A percentile compares a stretch with the other conserved stretches of the same genome.
These are phyloP conservation scores for Rhizopus stolonifer DNA, from an alignment of 371 early-diverging fungal species.

Conservation along the genomic window DNA sequence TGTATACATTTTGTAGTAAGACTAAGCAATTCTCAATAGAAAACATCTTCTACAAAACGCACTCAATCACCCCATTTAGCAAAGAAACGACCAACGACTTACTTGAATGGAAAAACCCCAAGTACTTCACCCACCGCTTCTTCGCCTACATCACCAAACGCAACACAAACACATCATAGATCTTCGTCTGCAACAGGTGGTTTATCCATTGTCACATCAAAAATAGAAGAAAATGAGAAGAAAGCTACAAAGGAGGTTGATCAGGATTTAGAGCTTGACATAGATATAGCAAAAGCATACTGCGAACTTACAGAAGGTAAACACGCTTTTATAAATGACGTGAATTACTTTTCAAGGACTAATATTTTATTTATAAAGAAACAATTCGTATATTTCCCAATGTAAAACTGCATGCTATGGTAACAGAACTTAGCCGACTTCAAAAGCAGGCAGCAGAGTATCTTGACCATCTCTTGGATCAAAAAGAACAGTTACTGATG, in stretches of 20 bases:
- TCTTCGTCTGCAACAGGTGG: slow-evolving; percentile 22
- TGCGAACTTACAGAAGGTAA: slow-evolving; percentile 55
- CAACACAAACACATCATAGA: slow-evolving; percentile 10
- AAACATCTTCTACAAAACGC: background rate
- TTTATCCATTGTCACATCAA: slow-evolving; percentile 13
- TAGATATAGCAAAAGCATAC: slow-evolving; percentile 54
- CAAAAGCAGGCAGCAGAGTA: slow-evolving; percentile 64
- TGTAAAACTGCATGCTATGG: slow-evolving; percentile 58
- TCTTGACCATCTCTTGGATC: slow-evolving; percentile 73
- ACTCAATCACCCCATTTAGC: background rate
- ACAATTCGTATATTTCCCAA: slow-evolving; percentile 59
- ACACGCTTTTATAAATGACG: no score
- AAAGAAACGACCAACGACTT: slow-evolving; percentile 13
- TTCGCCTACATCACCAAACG: slow-evolving; percentile 1
- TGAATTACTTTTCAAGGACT: no score
- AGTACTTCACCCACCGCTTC: background rate
- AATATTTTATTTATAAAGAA: slow-evolving; percentile 49
- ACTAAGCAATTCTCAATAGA: slow-evolving; percentile 2
- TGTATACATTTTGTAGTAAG: background rate
- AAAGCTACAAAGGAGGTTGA: slow-evolving; percentile 28
- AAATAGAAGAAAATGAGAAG: slow-evolving; percentile 15
- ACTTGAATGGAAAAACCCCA: slow-evolving; percentile 4
- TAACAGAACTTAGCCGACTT: slow-evolving; percentile 49
- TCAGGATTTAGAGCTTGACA: slow-evolving; percentile 38
- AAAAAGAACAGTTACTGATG: slow-evolving; percentile 82